phyloP scores from a whole-genome alignment of 2,329 filamentous ascomycete species.

The Microthyrium microscopicum region DNA sequence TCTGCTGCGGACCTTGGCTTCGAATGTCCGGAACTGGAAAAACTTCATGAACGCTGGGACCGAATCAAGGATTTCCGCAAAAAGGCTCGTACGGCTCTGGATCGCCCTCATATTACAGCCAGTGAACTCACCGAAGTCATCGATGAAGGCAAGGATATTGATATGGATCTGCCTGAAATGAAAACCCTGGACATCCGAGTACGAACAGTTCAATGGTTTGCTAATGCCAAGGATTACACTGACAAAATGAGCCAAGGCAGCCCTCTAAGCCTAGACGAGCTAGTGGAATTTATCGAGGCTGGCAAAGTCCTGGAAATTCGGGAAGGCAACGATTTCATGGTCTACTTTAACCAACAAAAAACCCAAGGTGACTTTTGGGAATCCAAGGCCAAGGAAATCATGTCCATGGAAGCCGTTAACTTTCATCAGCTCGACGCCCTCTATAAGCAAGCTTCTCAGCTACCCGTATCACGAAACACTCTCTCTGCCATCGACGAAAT shows the following conservation, averaged over 20 bases:
- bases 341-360: conserved; percentile 59
- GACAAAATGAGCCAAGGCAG: conserved; percentile 26
- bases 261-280: conserved; percentile 57
- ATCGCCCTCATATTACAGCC: conserved; percentile 44
- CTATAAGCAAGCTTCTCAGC: conserved; percentile 59
- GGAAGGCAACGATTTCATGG: conserved; percentile 62
- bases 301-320: conserved; percentile 64
- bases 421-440: conserved; percentile 89
- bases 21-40: conserved; percentile 77
- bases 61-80: conserved; percentile 73
- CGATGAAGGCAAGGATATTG: conserved; percentile 78
- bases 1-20: conserved; percentile 81
- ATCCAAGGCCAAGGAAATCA: conserved; percentile 77
- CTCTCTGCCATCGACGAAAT: conserved; percentile 75
- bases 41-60: conserved; percentile 69
- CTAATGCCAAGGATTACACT: conserved; percentile 51
- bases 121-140: conserved; percentile 76
- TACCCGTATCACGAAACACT: conserved; percentile 73
- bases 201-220: conserved; percentile 77
- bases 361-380: conserved; percentile 76
- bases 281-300: conserved; percentile 60
- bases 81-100: conserved; percentile 55
- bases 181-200: conserved; percentile 65
- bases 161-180: conserved; percentile 79
- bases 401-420: conserved; percentile 79